phyloP scores from a whole-genome alignment of 257 asterid species.

The Solanum ossicruentum region DNA sequence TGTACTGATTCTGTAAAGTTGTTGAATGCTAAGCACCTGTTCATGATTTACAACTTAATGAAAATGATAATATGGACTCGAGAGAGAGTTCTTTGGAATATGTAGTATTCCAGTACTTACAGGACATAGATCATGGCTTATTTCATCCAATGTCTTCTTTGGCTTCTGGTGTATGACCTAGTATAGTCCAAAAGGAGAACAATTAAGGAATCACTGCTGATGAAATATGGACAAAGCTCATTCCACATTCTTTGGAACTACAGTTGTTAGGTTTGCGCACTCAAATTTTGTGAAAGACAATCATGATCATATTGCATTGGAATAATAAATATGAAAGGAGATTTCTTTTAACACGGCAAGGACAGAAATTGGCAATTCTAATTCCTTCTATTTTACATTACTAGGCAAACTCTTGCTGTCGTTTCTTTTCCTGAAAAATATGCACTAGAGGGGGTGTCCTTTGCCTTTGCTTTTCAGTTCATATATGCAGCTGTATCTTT shows the following conservation, averaged over 20 bases:
- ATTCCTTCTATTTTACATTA: background rate
- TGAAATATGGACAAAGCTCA: background rate
- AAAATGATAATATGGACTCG: background rate
- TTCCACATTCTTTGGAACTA: background rate
- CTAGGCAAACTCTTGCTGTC: background rate
- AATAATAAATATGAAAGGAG: background rate
- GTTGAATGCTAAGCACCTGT: slow-evolving; percentile 94
- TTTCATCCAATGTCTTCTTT: slow-evolving; percentile 87
- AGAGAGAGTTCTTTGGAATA: background rate
- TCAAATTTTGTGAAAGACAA: background rate
- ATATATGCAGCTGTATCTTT: background rate
- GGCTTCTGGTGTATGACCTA: slow-evolving; percentile 99
- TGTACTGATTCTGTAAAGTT: slow-evolving; percentile 95
- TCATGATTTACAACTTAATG: slow-evolving; percentile 2
- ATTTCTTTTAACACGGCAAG: background rate
- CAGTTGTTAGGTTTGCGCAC: background rate
- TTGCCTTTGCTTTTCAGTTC: background rate
- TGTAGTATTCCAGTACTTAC: slow-evolving; percentile 31
- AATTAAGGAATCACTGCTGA: background rate
- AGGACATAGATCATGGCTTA: slow-evolving; percentile 94
- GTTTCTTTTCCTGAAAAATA: background rate
- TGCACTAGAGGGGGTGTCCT: background rate
- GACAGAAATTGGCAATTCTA: background rate
- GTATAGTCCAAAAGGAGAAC: slow-evolving; percentile 4
- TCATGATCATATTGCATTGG: background rate